Base-by-base conservation (phyloP, 1,139 yeast species). In the Meyerozyma carpophila region DNA sequence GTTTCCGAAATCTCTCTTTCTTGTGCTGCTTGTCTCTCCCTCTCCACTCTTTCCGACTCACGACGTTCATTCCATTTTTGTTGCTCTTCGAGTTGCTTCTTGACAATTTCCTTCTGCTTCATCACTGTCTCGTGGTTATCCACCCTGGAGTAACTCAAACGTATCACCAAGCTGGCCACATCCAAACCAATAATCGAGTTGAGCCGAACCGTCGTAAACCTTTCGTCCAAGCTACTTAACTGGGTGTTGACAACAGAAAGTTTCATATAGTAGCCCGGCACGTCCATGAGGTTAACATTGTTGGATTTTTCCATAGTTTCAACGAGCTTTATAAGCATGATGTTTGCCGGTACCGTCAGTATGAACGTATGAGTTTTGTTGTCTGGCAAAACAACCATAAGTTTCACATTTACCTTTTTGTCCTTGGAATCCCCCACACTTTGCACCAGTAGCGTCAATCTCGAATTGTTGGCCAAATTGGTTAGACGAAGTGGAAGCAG, bases 401-500 rank as follows among this genome's bases (percentile, higher is more conserved):
- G 55, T 40, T 64, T 64, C 18, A 62, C 57, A 43, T 56, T 58
- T 18, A 62, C 55, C 43, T 54, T 56, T 44, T 49, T 52, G 41
- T 53, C 44, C 8, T 43, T 44, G 8, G 28, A 41, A 5, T 25
- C 40, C 9, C 37, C 44, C 8, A 40, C 49, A 13, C 51, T 49
- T 8, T 51, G 54, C 14, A 59, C 45, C 44, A 56, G 56, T 27
- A 63, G 50, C 25, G 51, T 52, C 32, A 73, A 50, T 43, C 61
- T 65, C 16, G 65, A 54, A 51, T 63, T 71, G 44, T 65, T 69
- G 27, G 61, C 48, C 20, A 72, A 53, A 26, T 56, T 59, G 6
- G 73, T 62, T 43, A 67, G 58, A 40, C 74, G 54, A 13, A 72
- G 48, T 1, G 73, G 69, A 28, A 66, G 53, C 11, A 67, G 50